Percentiles rank a stretch among this genome's conserved stretches.
phyloP scores from a whole-genome alignment of 2,329 filamentous ascomycete species.

The Tolypocladium endophyticum region DNA sequence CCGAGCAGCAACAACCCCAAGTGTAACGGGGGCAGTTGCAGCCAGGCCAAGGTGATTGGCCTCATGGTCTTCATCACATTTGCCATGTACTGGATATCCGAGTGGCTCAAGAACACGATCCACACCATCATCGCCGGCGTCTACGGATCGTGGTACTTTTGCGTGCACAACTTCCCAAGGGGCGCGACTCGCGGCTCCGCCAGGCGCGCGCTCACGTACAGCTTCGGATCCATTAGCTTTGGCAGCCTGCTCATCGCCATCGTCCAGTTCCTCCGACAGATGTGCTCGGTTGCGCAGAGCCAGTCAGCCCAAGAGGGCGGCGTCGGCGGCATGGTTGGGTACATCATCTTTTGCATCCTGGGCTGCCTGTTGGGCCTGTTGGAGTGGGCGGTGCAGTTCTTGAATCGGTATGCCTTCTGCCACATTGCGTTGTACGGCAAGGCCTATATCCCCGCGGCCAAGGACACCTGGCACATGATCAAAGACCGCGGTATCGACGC shows the following conservation, averaged over 20 bases:
- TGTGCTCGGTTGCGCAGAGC: conserved; percentile 63
- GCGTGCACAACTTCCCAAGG: conserved; percentile 56
- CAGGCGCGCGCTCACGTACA: conserved; percentile 74
- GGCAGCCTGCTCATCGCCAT: conserved; percentile 80
- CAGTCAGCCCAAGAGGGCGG: conserved; percentile 59
- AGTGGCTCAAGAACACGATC: conserved; percentile 89
- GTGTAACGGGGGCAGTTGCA: conserved; percentile 52
- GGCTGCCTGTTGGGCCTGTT: conserved; percentile 67
- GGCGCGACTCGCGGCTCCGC: conserved; percentile 77
- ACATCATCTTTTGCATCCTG: conserved; percentile 61
- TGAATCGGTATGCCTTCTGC: conserved; percentile 88
- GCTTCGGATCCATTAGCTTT: conserved; percentile 81
- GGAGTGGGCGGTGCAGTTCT: conserved; percentile 77
- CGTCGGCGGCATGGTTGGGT: conserved; percentile 56
- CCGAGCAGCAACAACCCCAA: conserved; percentile 44
- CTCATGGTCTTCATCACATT: conserved; percentile 82
- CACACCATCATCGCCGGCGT: conserved; percentile 81
- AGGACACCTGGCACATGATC: conserved; percentile 86
- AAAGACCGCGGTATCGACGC: conserved; percentile 86
- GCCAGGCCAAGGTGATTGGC: conserved; percentile 68
- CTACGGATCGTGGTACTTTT: conserved; percentile 92
- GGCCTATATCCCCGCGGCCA: conserved; percentile 74
- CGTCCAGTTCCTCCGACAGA: conserved; percentile 73
- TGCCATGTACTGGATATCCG: conserved; percentile 86
- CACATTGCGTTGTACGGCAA: conserved; percentile 93